Base-by-base conservation (phyloP, 2,329 filamentous ascomycete genomes). In the Nannizziopsis barbatae region DNA sequence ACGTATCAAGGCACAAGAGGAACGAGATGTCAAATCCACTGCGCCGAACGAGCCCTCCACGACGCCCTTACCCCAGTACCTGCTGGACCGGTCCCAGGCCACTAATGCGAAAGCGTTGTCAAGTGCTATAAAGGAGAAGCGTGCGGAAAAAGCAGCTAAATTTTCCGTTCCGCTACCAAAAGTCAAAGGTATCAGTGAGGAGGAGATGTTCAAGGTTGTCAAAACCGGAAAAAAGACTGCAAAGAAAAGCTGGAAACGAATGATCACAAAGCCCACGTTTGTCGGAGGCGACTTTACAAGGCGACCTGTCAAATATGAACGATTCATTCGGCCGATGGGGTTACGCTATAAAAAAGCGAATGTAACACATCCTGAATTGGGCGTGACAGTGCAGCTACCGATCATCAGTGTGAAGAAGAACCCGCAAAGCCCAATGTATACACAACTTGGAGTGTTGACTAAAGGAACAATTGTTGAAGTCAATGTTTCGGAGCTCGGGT, bases 121-220 rank as follows among this genome's bases (percentile, higher is more conserved):
- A 50, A 84, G 78, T 52, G 85, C 88, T 47, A 94, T 95, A 72
- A 98, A 96, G 78, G 87, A 95, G 68, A 95, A 95, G 76, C 77
- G 92, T 36, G 77, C 77, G 54, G 93, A 95, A 68, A 95, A 95
- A 76, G 87, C 89, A 5, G 92, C 92, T 44, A 86, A 90, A 64
- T 96, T 95, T 65, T 79, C 77, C 30, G 92, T 96, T 35, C 92
- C 92, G 1, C 68, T 98, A 61, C 92, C 92, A 32, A 95, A 95
- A 71, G 92, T 96, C 39, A 80, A 86, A 61, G 90, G 87, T 55
- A 95, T 96, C 58, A 81, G 79, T 57, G 90, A 96, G 72, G 87
- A 94, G 75, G 90, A 95, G 73, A 90, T 95, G 84, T 96, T 96
- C 75, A 90, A 86, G 70, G 89, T 95, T 11, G 81, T 96, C 61